Conservation (phyloP, 148 eudicot genomes). For the Polygonum aviculare region DNA sequence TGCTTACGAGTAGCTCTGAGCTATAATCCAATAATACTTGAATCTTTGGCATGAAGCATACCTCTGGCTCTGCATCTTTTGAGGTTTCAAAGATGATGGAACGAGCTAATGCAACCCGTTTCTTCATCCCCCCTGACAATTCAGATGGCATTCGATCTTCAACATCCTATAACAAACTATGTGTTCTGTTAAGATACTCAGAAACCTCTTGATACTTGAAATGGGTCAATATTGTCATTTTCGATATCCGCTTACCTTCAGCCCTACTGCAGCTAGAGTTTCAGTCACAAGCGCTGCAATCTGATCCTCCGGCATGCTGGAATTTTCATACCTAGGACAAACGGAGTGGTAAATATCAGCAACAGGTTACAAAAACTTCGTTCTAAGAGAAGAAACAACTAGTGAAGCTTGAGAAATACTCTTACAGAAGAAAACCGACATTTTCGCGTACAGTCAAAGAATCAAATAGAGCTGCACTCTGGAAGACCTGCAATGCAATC, state of each 20-base stretch:
- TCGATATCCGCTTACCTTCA: constrained; percentile 44
- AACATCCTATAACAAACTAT: constrained; percentile 47
- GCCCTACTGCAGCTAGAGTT: constrained; percentile 86
- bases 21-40: not conserved
- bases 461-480: constrained; percentile 93
- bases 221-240: not conserved
- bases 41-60: constrained; percentile 19
- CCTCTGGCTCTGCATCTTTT: constrained; percentile 88
- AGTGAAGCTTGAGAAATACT: constrained; percentile 7
- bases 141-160: constrained; percentile 88
- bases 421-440: constrained; percentile 96
- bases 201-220: not conserved
- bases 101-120: constrained; percentile 90
- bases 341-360: not conserved
- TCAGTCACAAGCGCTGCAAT: constrained; percentile 69
- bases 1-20: not conserved
- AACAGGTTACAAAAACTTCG: not conserved
- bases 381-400: not conserved
- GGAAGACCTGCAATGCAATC: constrained; percentile 62
- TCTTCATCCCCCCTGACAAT: constrained; percentile 97
- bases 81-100: constrained; percentile 79
- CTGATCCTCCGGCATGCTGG: constrained; percentile 70
- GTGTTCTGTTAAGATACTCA: not conserved
- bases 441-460: constrained; percentile 92
- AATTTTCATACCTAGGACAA: constrained; percentile 63